A percentile compares a stretch with the other conserved stretches of the same genome.
These are phyloP conservation scores for Euphrasia confusa DNA, from an alignment of 257 asterid genomes.

Conservation along the genomic window DNA sequence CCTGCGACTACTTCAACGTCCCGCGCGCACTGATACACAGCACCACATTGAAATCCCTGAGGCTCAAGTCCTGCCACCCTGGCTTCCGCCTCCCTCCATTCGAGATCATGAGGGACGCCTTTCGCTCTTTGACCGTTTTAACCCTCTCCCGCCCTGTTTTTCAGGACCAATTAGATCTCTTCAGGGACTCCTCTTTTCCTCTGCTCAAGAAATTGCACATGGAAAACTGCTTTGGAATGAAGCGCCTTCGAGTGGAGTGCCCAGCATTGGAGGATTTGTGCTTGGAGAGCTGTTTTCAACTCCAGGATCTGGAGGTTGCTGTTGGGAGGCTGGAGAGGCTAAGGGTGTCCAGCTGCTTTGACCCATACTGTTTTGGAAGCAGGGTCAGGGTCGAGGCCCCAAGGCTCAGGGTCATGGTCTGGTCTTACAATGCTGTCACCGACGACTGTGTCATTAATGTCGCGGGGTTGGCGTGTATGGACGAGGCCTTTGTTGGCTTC, in stretches of 20 bases:
- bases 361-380: conserved; percentile 30
- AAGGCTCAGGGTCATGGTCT: conserved; percentile 29
- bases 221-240: conserved; percentile 55
- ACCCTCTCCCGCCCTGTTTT: conserved; percentile 52
- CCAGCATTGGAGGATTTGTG: conserved; percentile 43
- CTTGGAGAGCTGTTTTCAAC: conserved; percentile 45
- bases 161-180: conserved; percentile 41
- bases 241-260: conserved; percentile 46
- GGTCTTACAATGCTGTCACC: conserved; percentile 60
- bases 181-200: conserved; percentile 65
- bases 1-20: conserved; percentile 60
- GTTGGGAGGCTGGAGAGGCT: conserved; percentile 41
- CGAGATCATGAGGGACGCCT: conserved; percentile 49
- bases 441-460: conserved; percentile 41
- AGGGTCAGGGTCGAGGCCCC: conserved; percentile 60
- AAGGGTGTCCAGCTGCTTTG: conserved; percentile 49
- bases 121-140: conserved; percentile 37
- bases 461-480: conserved; percentile 35
- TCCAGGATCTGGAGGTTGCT: conserved; percentile 47
- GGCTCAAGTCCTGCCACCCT: conserved; percentile 51
- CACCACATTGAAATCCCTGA: conserved; percentile 39
- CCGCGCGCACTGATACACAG: conserved; percentile 51
- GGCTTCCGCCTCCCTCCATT: conserved; percentile 78
- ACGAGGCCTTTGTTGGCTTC: conserved; percentile 53
- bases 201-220: conserved; percentile 50